These are phyloP conservation scores for Lipomyces spencermartinsiae DNA, from an alignment of 805 yeast genomes.

Conservation along the genomic window DNA sequence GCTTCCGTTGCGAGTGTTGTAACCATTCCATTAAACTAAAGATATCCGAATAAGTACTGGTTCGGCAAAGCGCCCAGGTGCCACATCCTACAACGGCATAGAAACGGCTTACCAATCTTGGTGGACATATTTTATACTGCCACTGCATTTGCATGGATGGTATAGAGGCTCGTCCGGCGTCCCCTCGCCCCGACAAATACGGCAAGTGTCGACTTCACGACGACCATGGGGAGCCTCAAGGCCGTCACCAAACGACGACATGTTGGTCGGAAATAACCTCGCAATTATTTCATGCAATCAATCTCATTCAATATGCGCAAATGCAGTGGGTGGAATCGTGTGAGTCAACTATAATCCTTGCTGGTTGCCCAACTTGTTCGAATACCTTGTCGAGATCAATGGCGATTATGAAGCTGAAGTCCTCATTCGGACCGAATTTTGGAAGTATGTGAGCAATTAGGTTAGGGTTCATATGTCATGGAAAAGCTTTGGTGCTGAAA, in stretches of 20 bases:
- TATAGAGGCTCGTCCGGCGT: constrained; percentile 76
- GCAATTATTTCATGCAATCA: not conserved
- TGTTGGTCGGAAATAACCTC: constrained; percentile 1
- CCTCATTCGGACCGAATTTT: not conserved
- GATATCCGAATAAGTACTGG: not conserved
- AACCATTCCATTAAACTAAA: constrained; percentile 78
- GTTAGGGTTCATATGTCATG: not conserved
- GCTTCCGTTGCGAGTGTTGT: constrained; percentile 63
- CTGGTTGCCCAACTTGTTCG: not conserved
- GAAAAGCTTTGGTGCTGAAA: not conserved
- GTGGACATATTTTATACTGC: constrained; percentile 91
- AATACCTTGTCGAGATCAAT: not conserved
- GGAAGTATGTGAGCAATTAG: not conserved
- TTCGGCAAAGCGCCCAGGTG: not conserved
- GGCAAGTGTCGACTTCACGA: constrained; percentile 59
- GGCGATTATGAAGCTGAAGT: not conserved
- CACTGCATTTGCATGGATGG: constrained; percentile 93
- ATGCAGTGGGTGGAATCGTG: not conserved
- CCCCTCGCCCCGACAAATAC: constrained; percentile 95
- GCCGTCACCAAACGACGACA: constrained; percentile 4
- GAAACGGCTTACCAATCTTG: constrained; percentile 69
- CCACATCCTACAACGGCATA: not conserved
- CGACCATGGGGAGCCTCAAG: constrained; percentile 2
- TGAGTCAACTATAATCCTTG: not conserved
- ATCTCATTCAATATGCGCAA: not conserved